Evolutionary conservation across 345 rosid species (phyloP), one percentile per base, ranked within the genome.

Genomic region (Sisymbrium altissimum): DNA sequence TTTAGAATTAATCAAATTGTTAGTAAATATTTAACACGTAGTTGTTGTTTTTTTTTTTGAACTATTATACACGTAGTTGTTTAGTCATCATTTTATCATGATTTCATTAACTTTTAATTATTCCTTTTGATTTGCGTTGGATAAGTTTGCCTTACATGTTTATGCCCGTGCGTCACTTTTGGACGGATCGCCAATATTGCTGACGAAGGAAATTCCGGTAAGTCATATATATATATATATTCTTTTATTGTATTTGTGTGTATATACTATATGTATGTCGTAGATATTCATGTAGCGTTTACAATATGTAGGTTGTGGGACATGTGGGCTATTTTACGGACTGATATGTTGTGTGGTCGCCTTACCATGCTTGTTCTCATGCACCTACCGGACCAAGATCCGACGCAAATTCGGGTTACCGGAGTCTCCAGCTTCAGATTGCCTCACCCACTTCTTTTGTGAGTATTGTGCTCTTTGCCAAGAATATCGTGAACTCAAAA

Each of bases 401-500:
- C 81, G 94, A 72, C 68, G 23, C 79, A 88, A 72, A 76, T 88
- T 80, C 17, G 90, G 88, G 11, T 70, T 90, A 29, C 74, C 81
- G 5, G 92, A 88, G 77, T 66, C 85, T 30, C 92, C 94, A 9
- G 86, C 83, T 9, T 85, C 94, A 0, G 92, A 88, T 55, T 88
- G 94, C 81, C 13, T 83, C 73, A 81, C 83, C 30, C 94, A 90
- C 69, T 81, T 60, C 52, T 70, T 88, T 17, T 90, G 67, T 76
- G 97, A 88, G 53, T 72, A 70, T 15, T 88, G 97, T 66, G 92
- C 97, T 55, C 90, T 90, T 68, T 88, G 97, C 54, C 97, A 88
- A 72, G 90, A 86, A 25, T 85, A 88, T 63, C 79, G 91, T 43
- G 93, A 90, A 80, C 96, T 90, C 30, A 74, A 83, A 15, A 73